Percentiles rank a stretch among this genome's conserved stretches.
These are phyloP conservation scores for Sclerotinia minor DNA, from an alignment of 2,329 filamentous ascomycete genomes.

Conservation along the genomic window DNA sequence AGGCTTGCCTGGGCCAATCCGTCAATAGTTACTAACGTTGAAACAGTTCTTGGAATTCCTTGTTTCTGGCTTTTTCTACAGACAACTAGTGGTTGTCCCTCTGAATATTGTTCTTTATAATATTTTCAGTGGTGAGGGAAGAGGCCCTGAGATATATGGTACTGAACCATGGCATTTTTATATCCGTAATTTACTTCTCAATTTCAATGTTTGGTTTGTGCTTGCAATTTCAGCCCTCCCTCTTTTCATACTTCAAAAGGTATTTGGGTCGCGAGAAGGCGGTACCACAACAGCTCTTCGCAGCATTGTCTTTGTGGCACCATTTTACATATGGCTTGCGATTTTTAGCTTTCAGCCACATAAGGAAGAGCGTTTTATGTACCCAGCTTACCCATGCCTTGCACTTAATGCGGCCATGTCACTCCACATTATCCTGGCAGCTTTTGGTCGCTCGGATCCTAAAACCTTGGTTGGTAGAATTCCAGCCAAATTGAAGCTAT, in stretches of 20 bases:
- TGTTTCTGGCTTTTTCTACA: slow-evolving; percentile 84
- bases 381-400: slow-evolving; percentile 88
- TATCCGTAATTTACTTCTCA: slow-evolving; percentile 82
- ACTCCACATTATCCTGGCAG: slow-evolving; percentile 75
- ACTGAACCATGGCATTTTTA: slow-evolving; percentile 98
- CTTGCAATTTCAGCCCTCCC: slow-evolving; percentile 75
- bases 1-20: slow-evolving; percentile 7
- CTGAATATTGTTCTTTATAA: slow-evolving; percentile 97
- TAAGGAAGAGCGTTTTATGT: slow-evolving; percentile 99
- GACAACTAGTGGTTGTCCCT: slow-evolving; percentile 71
- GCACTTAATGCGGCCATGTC: slow-evolving; percentile 85
- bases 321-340: slow-evolving; percentile 91
- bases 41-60: slow-evolving; percentile 61
- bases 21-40: slow-evolving; percentile 36
- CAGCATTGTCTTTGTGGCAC: slow-evolving; percentile 73
- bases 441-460: slow-evolving; percentile 69
- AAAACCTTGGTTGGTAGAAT: slow-evolving; percentile 69
- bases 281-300: slow-evolving; percentile 69
- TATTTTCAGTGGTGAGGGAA: slow-evolving; percentile 75
- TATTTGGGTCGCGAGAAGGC: slow-evolving; percentile 56
- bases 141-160: slow-evolving; percentile 88
- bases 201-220: slow-evolving; percentile 94
- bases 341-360: slow-evolving; percentile 93
- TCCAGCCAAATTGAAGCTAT: slow-evolving; percentile 72
- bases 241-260: slow-evolving; percentile 71